Base-by-base conservation (phyloP, 257 asterid species). In the Fraxinus anomala region DNA sequence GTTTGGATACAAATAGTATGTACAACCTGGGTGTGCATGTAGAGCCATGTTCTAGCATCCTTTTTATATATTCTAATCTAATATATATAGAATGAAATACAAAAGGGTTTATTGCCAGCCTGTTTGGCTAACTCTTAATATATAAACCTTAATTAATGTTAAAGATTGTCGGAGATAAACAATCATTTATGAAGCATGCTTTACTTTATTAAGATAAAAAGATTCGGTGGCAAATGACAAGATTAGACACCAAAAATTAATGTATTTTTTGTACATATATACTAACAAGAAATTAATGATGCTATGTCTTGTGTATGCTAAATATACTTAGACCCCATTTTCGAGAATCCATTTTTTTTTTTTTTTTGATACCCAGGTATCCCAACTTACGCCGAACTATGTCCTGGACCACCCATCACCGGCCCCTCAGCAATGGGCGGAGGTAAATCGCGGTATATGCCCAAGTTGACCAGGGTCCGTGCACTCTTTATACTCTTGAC, bases 161-260 rank as follows among this genome's bases (percentile, higher is more conserved):
- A 87, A 85, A 42, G 86, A 83, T 87, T 89, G 90, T 89, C 89
- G 93, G 91, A 78, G 39, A 71, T 79, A 85, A 83, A 85, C 87
- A 73, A 81, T 85, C 82, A 80, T 76, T 85, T 79, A 13, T 74
- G 66, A 82, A 81, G 70, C 79, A 79, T 77, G 72, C 79, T 76
- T 68, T 81, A 31, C 71, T 80, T 80, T 83, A 72, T 44, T 31
- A 39, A 69, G 4, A 42, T 42, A 73, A 31, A 56, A 73, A 23
- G 49, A 66, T 76, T 78, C 63, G 56, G 26, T 73, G 28, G 47
- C 73, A 68, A 77, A 73, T 73, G 76, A 73, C 76, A 77, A 80
- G 81, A 81, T 81, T 84, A 75, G 76, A 79, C 77, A 84, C 79
- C 76, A 78, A 33, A 28, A 36, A 44, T 5, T 73, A 68, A 44